Evolutionary conservation across 768 basidiomycete species (phyloP), one percentile per base, ranked within the genome.

Genomic region (Tulasnella sp.): DNA sequence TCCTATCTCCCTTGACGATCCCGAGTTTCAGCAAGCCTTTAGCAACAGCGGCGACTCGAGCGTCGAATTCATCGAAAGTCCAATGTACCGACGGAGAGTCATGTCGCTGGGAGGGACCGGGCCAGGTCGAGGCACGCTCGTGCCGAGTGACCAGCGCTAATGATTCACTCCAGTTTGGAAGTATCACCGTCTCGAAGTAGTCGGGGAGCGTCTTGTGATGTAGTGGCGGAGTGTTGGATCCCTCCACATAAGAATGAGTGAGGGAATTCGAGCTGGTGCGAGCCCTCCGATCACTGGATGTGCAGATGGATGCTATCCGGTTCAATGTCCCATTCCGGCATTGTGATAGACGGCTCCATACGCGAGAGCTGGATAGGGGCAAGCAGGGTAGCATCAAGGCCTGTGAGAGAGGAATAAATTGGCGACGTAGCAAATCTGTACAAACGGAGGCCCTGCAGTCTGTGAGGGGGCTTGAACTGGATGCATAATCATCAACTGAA

Each of bases 1-100:
- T 81, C 7, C 88, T 74, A 63, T 89, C 86, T 0, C 89, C 88
- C 66, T 79, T 84, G 67, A 73, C 71, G 3, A 92, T 81, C 15
- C 87, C 87, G 72, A 90, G 71, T 1, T 69, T 70, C 12, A 88
- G 60, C 19, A 92, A 73, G 0, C 88, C 89, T 49, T 85, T 73
- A 1, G 88, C 81, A 4, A 87, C 74, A 2, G 86, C 82, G 44
- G 75, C 71, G 43, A 86, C 80, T 63, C 86, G 81, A 43, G 71
- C 65, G 63, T 84, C 76, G 59, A 92, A 82, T 69, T 88, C 85
- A 2, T 67, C 71, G 67, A 81, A 92, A 61, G 80, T 78, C 88
- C 88, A 90, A 22, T 80, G 78, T 12, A 92, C 74, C 66, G 81
- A 78, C 1, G 72, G 70, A 15, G 62, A 64, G n/a, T 73, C 59